Evolutionary conservation across 768 basidiomycete species (phyloP), one percentile per base, ranked within the genome.

Genomic region (Tephrocybe sp.): DNA sequence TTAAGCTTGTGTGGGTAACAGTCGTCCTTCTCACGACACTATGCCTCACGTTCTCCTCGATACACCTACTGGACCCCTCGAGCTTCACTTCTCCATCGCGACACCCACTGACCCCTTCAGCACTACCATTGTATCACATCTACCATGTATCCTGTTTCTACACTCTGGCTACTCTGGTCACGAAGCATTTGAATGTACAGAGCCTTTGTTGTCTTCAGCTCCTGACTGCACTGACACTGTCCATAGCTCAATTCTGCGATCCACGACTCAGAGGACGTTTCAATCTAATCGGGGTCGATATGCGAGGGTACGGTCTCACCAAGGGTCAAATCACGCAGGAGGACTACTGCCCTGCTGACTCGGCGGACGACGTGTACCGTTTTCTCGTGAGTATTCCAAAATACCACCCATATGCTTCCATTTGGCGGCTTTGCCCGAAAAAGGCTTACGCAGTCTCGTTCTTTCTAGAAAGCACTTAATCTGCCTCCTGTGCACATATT

Each of bases 231-330:
- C 7, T 45, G 31, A 31, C 2, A 43, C 12, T 30, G 19, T 10
- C 27, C 9, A 30, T 45, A 64, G 62, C 46, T 10, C 64, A 65
- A 40, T 65, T 62, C 43, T 52, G 45, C 13, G 64, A 68, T 45
- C 53, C 62, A 9, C 52, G 34, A 15, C 57, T 66, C 4, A 45
- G 64, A 23, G 36, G 52, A 25, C 54, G 42, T 10, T 66, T 65
- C 54, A 68, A 66, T 52, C 58, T 68, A 9, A 59, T 68, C 11
- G 60, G 60, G 1, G 49, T 68, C 15, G 64, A 66, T 45, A 56
- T 63, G 49, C 53, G 59, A 29, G 57, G 49, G 13, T 61, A 61
- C 46, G 66, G 66, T n/a, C 38, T 45, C 8, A 60, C 64, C 9
- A 49, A 37, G 31, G 66, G 64, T 2, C 37, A 27, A 4, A 57